phyloP scores from a whole-genome alignment of 768 basidiomycete genomes.

The Termitomyces titanicus region DNA sequence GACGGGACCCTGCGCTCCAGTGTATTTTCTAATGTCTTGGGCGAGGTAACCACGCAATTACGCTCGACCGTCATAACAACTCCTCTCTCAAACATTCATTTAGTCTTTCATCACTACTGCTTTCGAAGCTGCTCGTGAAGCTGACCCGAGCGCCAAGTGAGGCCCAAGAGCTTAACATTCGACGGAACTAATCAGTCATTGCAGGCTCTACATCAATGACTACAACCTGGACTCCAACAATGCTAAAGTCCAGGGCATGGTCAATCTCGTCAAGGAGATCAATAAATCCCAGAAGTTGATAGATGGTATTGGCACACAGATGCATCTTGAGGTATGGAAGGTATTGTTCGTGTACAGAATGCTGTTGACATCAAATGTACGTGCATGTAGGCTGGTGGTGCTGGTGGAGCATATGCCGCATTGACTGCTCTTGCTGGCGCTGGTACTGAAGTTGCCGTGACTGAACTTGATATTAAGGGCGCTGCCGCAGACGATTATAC shows the following conservation, averaged over 20 bases:
- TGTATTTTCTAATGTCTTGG: slow-evolving; percentile 48
- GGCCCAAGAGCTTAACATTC: not conserved
- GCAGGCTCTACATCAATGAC: slow-evolving; percentile 38
- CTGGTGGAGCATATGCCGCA: not conserved
- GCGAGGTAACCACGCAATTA: slow-evolving; percentile 25
- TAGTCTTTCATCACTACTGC: slow-evolving; percentile 35
- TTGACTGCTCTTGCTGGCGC: not conserved
- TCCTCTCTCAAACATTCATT: no score
- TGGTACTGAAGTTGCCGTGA: slow-evolving; percentile 41
- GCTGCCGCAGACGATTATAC: slow-evolving; percentile 22
- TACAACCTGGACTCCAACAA: slow-evolving; percentile 49
- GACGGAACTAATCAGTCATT: not conserved
- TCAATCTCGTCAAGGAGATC: slow-evolving; percentile 34
- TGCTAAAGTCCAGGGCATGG: slow-evolving; percentile 38
- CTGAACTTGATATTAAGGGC: slow-evolving; percentile 41
- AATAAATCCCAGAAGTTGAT: slow-evolving; percentile 36
- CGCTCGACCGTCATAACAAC: no score
- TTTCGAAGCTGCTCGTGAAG: slow-evolving; percentile 44
- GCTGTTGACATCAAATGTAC: no score
- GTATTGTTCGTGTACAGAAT: no score
- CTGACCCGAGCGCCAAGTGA: slow-evolving; percentile 46
- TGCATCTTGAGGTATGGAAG: slow-evolving; percentile 31
- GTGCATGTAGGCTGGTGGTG: not conserved
- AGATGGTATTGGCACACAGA: slow-evolving; percentile 50
- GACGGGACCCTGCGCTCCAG: slow-evolving; percentile 43